Evolutionary conservation across 2,329 filamentous ascomycete species (phyloP).

Genomic region (Scolecobasidium constrictum): DNA sequence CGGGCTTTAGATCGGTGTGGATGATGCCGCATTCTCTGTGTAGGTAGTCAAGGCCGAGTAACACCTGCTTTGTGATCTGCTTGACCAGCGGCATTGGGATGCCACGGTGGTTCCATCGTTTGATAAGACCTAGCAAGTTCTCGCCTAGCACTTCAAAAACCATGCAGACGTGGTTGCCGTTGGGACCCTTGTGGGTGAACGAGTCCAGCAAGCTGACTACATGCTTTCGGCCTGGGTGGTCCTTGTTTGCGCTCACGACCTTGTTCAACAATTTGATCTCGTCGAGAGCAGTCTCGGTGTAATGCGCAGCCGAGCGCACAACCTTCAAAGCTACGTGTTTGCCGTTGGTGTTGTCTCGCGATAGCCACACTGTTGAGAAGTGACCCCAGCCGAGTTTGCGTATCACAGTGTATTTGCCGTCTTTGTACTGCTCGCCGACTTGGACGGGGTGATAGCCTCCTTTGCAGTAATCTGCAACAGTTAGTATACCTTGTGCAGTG

Average conservation of each 20-base stretch:
- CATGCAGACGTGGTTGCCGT: constrained; percentile 97
- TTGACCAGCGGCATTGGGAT: constrained; percentile 96
- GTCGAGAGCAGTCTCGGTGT: constrained; percentile 96
- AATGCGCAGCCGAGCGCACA: constrained; percentile 92
- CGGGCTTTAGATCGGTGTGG: constrained; percentile 93
- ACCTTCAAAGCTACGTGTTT: constrained; percentile 98
- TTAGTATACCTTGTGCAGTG: not conserved
- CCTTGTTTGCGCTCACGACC: constrained; percentile 89
- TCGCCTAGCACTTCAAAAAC: constrained; percentile 96
- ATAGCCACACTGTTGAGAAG: constrained; percentile 91
- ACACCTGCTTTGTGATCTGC: constrained; percentile 96
- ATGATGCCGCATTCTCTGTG: constrained; percentile 98
- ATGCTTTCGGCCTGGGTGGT: constrained; percentile 87
- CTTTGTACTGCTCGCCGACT: constrained; percentile 94
- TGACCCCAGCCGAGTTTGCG: constrained; percentile 97
- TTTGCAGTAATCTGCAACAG: constrained; percentile 74
- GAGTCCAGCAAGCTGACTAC: constrained; percentile 94
- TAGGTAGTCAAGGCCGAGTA: constrained; percentile 89
- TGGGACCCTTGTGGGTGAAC: constrained; percentile 94
- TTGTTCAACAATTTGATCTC: constrained; percentile 97
- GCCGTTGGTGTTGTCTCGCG: constrained; percentile 71
- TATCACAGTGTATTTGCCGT: constrained; percentile 91
- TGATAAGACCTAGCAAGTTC: constrained; percentile 89
- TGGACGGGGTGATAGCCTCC: constrained; percentile 94
- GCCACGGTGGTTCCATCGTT: constrained; percentile 94